phyloP scores from a whole-genome alignment of 2,329 filamentous ascomycete species.

The Graphiopsis chlorocephala region DNA sequence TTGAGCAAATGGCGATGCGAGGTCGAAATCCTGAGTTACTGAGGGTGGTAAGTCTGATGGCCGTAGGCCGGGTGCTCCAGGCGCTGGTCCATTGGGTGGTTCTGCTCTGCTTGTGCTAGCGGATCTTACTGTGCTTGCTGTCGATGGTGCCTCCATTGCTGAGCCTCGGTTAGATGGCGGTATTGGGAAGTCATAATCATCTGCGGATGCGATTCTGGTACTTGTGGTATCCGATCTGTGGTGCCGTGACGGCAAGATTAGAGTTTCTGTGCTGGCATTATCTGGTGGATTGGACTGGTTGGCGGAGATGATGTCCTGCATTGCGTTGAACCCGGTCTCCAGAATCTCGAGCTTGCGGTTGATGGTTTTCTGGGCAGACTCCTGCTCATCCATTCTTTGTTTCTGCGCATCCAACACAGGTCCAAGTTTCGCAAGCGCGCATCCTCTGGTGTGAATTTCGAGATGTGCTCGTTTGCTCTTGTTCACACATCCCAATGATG shows the following conservation, averaged over 20 bases:
- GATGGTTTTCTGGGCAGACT: constrained; percentile 42
- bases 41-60: constrained; percentile 25
- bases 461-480: constrained; percentile 39
- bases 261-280: constrained; percentile 20
- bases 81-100: constrained; percentile 17
- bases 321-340: constrained; percentile 43
- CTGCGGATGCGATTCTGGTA: neutral
- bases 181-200: constrained; percentile 14
- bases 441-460: constrained; percentile 40
- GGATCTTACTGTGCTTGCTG: neutral
- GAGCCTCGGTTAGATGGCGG: constrained; percentile 14
- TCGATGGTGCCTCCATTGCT: neutral
- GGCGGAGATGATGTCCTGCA: constrained; percentile 41
- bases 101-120: neutral
- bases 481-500: constrained; percentile 43
- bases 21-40: constrained; percentile 29
- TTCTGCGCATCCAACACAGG: constrained; percentile 45
- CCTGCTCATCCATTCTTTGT: constrained; percentile 43
- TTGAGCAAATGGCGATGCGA: constrained; percentile 27
- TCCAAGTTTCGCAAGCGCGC: constrained; percentile 47
- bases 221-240: constrained; percentile 5
- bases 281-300: constrained; percentile 9
- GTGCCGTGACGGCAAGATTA: neutral
- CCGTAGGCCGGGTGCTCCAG: constrained; percentile 21
- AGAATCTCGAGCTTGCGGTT: constrained; percentile 45